Conservation (phyloP, 495 filamentous ascomycete species). For the Xylaria curta region DNA sequence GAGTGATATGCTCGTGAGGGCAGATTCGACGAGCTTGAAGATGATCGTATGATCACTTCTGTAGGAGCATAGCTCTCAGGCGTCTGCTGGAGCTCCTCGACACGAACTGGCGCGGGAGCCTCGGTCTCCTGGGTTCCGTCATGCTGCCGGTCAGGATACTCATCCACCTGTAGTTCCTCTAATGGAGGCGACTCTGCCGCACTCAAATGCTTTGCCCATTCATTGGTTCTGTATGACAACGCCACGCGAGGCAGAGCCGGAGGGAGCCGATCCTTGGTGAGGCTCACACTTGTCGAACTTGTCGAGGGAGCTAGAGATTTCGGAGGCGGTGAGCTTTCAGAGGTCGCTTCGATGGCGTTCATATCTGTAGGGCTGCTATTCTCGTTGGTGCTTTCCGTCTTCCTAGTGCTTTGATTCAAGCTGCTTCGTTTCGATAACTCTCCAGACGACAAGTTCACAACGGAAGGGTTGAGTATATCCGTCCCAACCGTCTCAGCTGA, state of each 20-base stretch:
- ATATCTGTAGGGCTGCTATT: conserved; percentile 22
- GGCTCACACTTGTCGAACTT: conserved; percentile 48
- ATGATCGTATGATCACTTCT: conserved; percentile 43
- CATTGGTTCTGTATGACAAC: conserved; percentile 86
- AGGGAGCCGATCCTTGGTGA: conserved; percentile 59
- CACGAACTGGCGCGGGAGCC: conserved; percentile 64
- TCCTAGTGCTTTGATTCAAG: conserved; percentile 28
- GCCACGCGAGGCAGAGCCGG: conserved; percentile 71
- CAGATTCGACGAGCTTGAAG: conserved; percentile 41
- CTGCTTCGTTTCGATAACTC: conserved; percentile 32
- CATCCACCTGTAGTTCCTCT: conserved; percentile 61
- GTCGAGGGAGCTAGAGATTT: conserved; percentile 46
- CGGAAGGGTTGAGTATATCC: conserved; percentile 34
- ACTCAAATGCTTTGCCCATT: conserved; percentile 93
- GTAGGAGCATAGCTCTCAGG: conserved; percentile 56
- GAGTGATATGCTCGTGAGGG: conserved; percentile 47
- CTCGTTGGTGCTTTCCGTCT: conserved; percentile 28
- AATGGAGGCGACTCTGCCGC: conserved; percentile 77
- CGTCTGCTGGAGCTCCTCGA: conserved; percentile 74
- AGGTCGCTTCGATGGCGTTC: conserved; percentile 27
- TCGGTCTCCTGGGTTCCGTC: conserved; percentile 48
- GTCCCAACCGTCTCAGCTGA: conserved; percentile 37
- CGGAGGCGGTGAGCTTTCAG: conserved; percentile 36
- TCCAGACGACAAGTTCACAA: conserved; percentile 23
- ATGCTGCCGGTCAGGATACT: conserved; percentile 39